Base-by-base conservation (phyloP, 441 rosid genomes). In the Aleurites moluccanus region DNA sequence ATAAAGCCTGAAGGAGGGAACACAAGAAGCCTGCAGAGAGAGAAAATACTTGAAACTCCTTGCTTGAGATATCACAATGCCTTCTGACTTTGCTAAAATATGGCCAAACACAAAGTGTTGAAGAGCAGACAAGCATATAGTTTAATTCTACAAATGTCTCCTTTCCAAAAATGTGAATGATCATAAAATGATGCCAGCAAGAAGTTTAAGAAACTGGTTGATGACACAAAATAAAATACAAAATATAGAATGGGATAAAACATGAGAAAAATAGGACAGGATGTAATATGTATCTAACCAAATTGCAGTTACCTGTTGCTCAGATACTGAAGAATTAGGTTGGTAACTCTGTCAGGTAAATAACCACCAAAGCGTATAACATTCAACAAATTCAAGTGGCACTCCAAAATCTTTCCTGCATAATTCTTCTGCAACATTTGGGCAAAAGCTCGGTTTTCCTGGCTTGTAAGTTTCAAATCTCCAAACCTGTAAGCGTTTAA, bases 311-410 rank as follows among this genome's bases (percentile, higher is more conserved):
- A 93, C 99, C 98, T 93, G 90, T 89, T 94, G 88, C 93, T 90
- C 71, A 96, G 86, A 82, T 92, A 96, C 73, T 96, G 99, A 83
- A 96, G 98, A 84, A 96, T 84, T 75, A 96, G 89, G 80, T 96
- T 96, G 78, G 87, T 90, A 81, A 96, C 97, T 86, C 99, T 87
- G 78, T 96, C 98, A 30, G 99, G 99, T 49, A 96, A 88, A 88
- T 96, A 93, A 64, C 92, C 94, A 76, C 98, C 98, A 86, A 82
- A 74, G 62, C 94, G 97, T 53, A 93, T 80, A 60, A 80, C 84
- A 82, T 85, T 90, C 90, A 96, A 83, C 83, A 93, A 77, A 81
- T 90, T 93, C 84, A 96, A 82, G 86, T 96, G 96, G 84, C 91
- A 91, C 80, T 90, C 99, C 88, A 96, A 82, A 80, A 96, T 91